Conservation (phyloP, 192 early-diverging fungal genomes). For the Globomyces pollinis-pini region DNA sequence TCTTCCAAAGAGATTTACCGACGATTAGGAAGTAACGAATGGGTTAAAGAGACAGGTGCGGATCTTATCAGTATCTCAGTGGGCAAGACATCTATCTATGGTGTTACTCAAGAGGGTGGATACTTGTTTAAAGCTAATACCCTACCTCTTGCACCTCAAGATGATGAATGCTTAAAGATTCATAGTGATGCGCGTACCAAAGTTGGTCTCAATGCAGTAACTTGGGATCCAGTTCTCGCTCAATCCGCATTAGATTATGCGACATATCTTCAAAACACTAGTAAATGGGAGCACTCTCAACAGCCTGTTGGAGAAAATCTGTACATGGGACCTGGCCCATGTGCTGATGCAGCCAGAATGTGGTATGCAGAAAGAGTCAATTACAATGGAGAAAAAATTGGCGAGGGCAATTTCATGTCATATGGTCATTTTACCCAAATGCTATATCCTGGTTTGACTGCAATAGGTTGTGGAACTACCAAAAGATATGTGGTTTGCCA, state of each 20-base stretch:
- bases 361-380: background rate
- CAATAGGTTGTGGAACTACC: background rate
- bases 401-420: background rate
- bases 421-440: background rate
- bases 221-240: background rate
- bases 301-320: constrained; percentile 1
- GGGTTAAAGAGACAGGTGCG: no score
- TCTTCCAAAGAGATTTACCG: no score
- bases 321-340: background rate
- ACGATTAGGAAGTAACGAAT: no score
- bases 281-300: constrained; percentile 1
- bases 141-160: no score
- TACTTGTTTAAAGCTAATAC: no score
- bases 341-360: background rate
- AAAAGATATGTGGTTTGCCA: background rate
- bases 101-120: no score
- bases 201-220: no score
- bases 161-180: background rate
- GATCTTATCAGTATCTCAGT: no score
- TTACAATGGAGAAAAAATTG: background rate
- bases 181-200: background rate
- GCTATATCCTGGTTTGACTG: background rate
- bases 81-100: no score
- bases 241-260: constrained; percentile 1
- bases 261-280: background rate